phyloP scores from a whole-genome alignment of 2,329 filamentous ascomycete genomes.

The Fusarium sp. region DNA sequence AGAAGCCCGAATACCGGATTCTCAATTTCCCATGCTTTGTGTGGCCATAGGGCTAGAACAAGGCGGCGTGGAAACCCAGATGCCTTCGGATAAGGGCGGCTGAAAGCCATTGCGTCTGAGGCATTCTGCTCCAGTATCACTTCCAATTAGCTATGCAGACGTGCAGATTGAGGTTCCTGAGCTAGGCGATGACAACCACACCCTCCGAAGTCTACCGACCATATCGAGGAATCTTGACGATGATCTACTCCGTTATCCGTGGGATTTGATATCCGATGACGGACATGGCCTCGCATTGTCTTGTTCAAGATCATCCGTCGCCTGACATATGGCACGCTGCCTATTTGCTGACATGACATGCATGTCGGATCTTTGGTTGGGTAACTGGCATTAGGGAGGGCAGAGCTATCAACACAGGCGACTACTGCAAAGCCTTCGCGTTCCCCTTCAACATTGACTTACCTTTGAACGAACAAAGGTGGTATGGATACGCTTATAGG shows the following conservation, averaged over 20 bases:
- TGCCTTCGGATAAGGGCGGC: neutral
- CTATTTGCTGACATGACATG: conserved; percentile 22
- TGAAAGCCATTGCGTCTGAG: conserved; percentile 10
- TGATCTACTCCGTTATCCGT: conserved; percentile 10
- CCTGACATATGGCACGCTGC: conserved; percentile 21
- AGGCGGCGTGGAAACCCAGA: neutral
- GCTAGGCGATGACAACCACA: conserved; percentile 23
- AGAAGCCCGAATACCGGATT: conserved; percentile 17
- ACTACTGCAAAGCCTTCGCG: neutral
- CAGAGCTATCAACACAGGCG: neutral
- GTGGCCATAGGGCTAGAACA: neutral
- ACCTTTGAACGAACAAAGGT: neutral
- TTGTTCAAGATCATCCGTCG: conserved; percentile 32
- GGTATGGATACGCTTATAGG: neutral
- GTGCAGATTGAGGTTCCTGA: conserved; percentile 18
- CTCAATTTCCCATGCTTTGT: conserved; percentile 10
- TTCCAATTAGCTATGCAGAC: neutral
- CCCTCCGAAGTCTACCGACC: conserved; percentile 8
- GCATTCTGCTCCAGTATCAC: neutral
- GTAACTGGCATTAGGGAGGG: conserved; percentile 1
- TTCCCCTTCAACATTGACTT: neutral
- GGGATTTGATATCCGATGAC: conserved; percentile 9
- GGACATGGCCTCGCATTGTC: conserved; percentile 1
- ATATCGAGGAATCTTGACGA: conserved; percentile 8
- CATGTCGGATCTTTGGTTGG: conserved; percentile 5